Base-by-base conservation (phyloP, 2,329 filamentous ascomycete species). In the Verruconis gallopava region DNA sequence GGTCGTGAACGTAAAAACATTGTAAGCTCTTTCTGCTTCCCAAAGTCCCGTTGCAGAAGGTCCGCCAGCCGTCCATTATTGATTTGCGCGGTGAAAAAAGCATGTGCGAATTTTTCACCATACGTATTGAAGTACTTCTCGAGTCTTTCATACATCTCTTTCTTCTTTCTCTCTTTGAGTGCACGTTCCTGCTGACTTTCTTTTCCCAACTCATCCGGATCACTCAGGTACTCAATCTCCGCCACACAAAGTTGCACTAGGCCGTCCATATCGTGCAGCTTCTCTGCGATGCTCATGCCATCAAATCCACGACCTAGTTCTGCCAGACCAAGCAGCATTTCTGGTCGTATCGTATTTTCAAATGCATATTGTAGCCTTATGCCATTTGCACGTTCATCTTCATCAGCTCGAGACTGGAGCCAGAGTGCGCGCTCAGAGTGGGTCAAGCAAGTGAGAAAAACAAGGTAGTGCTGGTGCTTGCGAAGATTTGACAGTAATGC, bases 61-160 rank as follows among this genome's bases (percentile, higher is more conserved):
- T 73, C 69, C 49, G 77, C 69, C 34, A 83, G 69, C 36, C 81
- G 73, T 43, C 75, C 73, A 51, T 74, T 72, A 22, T 73, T 68
- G 41, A 95, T 79, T 42, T 89, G 70, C 48, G 80, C 79, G 44
- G 83, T 75, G 58, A 93, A 96, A 47, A 85, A 82, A 1, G 85
- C 81, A 50, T 79, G 78, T 3, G 81, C 78, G 58, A 82, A 86
- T 1, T 66, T 63, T 47, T 77, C 67, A 13, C 76, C 75, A 49
- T 81, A 83, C 19, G 63, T 67, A n/a, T 69, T 66, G 52, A 86
- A 82, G 51, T 73, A 72, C 4, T 56, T 50, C 20, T 56, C 21
- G n/a, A 41, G 19, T 9, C 21, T 34, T 9, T 21, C 22, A 18
- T 35, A 22, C 3, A 44, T 3, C n/a, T 39, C 34, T 22, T 38